Conservation (phyloP, 192 early-diverging fungal genomes). For the Piromyces sp. region DNA sequence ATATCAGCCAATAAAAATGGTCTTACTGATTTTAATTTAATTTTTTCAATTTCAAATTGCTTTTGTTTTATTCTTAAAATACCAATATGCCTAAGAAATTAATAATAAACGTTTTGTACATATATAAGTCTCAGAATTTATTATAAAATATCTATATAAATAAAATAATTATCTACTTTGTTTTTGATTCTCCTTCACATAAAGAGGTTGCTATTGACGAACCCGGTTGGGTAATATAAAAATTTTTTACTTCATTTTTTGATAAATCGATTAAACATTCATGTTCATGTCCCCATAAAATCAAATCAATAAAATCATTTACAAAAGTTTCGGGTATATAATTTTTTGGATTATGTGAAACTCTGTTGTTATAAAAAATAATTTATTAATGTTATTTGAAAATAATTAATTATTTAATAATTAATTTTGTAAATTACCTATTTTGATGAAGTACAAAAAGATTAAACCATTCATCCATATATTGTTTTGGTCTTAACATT, state of each 20-base stretch:
- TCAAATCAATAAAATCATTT: constrained; percentile 58
- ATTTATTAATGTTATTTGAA: too few species aligned
- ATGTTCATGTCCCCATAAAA: constrained; percentile 96
- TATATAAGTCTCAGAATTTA: too few species aligned
- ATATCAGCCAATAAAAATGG: constrained; percentile 71
- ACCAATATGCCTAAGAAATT: constrained; percentile 15
- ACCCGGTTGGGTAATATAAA: constrained; percentile 78
- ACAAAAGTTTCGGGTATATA: constrained; percentile 80
- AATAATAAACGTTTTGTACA: too few species aligned
- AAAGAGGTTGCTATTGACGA: constrained; percentile 82
- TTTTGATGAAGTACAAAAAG: constrained; percentile 88
- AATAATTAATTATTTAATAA: too few species aligned
- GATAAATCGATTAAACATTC: constrained; percentile 72
- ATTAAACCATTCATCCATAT: constrained; percentile 68
- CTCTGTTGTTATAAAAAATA: constrained; percentile 19
- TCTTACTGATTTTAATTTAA: constrained; percentile 60
- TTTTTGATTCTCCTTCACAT: constrained; percentile 58
- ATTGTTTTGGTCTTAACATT: constrained; percentile 49
- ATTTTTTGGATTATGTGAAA: constrained; percentile 58
- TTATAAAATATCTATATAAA: too few species aligned
- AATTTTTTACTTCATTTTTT: constrained; percentile 38
- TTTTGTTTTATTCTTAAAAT: constrained; percentile 44
- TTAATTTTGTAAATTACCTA: too few species aligned
- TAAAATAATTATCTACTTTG: constrained; percentile 27
- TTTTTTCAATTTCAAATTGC: constrained; percentile 53